Conservation (phyloP, 2,329 filamentous ascomycete genomes). For the Pseudogymnoascus sp. region DNA sequence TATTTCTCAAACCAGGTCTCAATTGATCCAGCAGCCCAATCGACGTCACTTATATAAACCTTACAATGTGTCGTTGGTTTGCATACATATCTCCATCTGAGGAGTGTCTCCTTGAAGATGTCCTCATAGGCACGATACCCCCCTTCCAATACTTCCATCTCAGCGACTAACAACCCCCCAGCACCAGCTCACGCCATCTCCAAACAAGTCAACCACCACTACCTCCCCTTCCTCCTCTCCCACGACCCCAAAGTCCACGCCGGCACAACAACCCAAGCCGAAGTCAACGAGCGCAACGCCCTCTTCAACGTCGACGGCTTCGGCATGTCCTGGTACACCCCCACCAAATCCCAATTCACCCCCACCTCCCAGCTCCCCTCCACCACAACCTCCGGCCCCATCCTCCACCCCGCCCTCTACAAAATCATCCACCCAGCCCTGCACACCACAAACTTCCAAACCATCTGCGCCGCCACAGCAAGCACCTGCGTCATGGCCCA, state of each 20-base stretch:
- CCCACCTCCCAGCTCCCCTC: conserved; percentile 23
- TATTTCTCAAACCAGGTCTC: not conserved
- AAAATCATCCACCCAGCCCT: conserved; percentile 44
- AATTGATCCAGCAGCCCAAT: not conserved
- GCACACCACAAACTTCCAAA: conserved; percentile 47
- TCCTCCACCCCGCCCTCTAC: conserved; percentile 42
- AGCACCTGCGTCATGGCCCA: conserved; percentile 45
- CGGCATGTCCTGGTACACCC: conserved; percentile 48
- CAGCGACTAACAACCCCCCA: conserved; percentile 3
- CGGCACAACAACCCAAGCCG: conserved; percentile 34
- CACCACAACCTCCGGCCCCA: conserved; percentile 22
- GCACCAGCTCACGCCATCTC: conserved; percentile 34
- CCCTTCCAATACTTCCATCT: conserved; percentile 18
- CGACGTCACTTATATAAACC: not conserved
- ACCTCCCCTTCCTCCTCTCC: conserved; percentile 42
- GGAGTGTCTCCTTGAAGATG: conserved; percentile 47
- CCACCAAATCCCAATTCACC: conserved; percentile 30
- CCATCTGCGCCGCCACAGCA: conserved; percentile 44
- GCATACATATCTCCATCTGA: conserved; percentile 47
- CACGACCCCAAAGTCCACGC: conserved; percentile 34
- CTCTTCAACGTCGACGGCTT: conserved; percentile 49
- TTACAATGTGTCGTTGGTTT: conserved; percentile 45
- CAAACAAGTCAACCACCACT: conserved; percentile 45
- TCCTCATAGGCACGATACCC: conserved; percentile 39
- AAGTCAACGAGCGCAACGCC: conserved; percentile 42